Evolutionary conservation across 2,329 filamentous ascomycete species (phyloP), one percentile per base, ranked within the genome.

Genomic region (Epichloe hybrida): DNA sequence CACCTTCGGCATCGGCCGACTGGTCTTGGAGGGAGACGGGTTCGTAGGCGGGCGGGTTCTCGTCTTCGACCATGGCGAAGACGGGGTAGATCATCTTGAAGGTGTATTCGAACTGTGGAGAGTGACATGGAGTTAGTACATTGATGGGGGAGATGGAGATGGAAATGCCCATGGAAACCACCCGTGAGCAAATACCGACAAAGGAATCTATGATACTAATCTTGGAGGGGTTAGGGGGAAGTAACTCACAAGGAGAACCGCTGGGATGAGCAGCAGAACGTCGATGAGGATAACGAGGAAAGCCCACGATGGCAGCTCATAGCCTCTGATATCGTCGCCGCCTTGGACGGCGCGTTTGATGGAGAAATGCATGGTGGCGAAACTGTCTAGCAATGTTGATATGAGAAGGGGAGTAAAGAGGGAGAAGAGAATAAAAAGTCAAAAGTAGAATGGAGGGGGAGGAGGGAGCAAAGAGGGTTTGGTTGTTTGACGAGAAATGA

Each of bases 41-140:
- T 51, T 76, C 72, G 65, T 80, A 80, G 31, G 70, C 69, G 5
- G 76, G 75, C 47, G 76, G 73, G 50, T 71, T 71, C 48, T 78
- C 75, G 64, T 80, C 74, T 59, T 81, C 77, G 57, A 80, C 65
- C 54, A 79, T 78, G 62, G 77, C 74, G 53, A 80, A 70, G 50
- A 74, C 71, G 43, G 76, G 72, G 60, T 73, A 76, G 58, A 81
- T 61, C 51, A 65, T 64, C 49, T 67, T 62, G 47, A 80, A 61
- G 9, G 75, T 75, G 66, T 81, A 81, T 50, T 62, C 58, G 54
- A 72, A 56, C 74, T 79, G 20, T 5, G 40, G 17, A 51, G 12
- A 8, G 7, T 4, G 7, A n/a, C 36, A 13, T 38, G 5, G n/a
- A 4, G 36, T 48, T 13, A 35, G 27, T 47, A 31, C 27, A 9